phyloP scores from a whole-genome alignment of 2,329 filamentous ascomycete genomes.

The Amesomyces nigricolor region DNA sequence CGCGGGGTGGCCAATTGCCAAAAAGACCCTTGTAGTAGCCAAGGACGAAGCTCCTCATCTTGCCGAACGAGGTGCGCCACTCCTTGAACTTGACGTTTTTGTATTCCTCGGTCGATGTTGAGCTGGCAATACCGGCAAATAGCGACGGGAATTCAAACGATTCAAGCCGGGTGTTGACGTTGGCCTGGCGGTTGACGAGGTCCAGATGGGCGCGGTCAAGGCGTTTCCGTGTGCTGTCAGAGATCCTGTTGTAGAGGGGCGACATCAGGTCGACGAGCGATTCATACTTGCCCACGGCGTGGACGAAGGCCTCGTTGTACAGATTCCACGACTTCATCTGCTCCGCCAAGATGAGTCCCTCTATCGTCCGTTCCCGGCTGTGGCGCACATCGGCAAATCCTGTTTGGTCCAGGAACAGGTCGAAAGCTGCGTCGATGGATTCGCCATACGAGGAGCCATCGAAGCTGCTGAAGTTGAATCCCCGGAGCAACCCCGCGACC shows the following conservation, averaged over 20 bases:
- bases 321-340: slow-evolving; percentile 74
- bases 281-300: slow-evolving; percentile 81
- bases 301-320: slow-evolving; percentile 88
- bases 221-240: slow-evolving; percentile 65
- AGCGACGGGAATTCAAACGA: slow-evolving; percentile 88
- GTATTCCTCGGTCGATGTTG: slow-evolving; percentile 69
- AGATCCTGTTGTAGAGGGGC: slow-evolving; percentile 65
- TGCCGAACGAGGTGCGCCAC: slow-evolving; percentile 71
- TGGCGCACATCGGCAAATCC: slow-evolving; percentile 71
- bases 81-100: slow-evolving; percentile 75
- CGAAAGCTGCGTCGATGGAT: slow-evolving; percentile 59
- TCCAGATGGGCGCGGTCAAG: slow-evolving; percentile 79
- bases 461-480: slow-evolving; percentile 52
- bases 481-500: slow-evolving; percentile 48
- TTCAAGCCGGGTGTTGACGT: slow-evolving; percentile 66
- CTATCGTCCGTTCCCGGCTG: slow-evolving; percentile 82
- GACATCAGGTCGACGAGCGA: slow-evolving; percentile 62
- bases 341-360: slow-evolving; percentile 85
- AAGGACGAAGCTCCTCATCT: slow-evolving; percentile 68
- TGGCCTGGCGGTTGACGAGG: slow-evolving; percentile 64
- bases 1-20: slow-evolving; percentile 82
- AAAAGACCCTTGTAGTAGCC: slow-evolving; percentile 57
- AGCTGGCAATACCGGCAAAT: slow-evolving; percentile 82
- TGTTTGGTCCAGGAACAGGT: slow-evolving; percentile 71
- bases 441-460: slow-evolving; percentile 56